Base-by-base conservation (phyloP, 108 stramenopile species). In the Fistulifera solaris region DNA sequence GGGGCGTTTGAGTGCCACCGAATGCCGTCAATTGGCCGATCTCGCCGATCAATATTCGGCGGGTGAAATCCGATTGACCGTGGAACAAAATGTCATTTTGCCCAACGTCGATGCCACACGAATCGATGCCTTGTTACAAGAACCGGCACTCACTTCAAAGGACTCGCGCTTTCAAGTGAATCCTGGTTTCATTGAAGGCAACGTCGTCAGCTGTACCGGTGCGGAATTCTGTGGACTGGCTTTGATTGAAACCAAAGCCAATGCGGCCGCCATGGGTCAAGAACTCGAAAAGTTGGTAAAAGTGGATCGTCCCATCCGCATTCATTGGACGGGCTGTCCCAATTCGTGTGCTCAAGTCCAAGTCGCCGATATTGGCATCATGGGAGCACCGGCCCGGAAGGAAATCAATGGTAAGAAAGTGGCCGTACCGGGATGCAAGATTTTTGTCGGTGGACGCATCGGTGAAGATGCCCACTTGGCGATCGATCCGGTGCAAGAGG, bases 321-420 rank as follows among this genome's bases (percentile, higher is more conserved):
- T 97, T 58, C 96, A 97, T 61, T 95, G 93, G 93, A 94, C 94
- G 52, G 96, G 96, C 1, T 97, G 88, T 62, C 96, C 96, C 1
- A 97, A 96, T 61, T 76, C 73, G 42, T 96, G 95, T 60, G 95
- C 92, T 17, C 95, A 96, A 71, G 93, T 85, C 42, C 95, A 96
- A 75, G 87, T 74, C 3, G 95, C 89, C 19, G 95, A 96, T 57
- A 93, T 94, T 58, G 95, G 93, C 28, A 81, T 96, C 58, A 96
- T 96, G 95, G 95, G 95, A 35, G 90, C 77, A 43, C 93, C 93
- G 18, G 93, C 93, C 14, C 56, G 69, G 46, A 82, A 87, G 63
- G 64, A 81, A 18, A 72, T 86, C 38, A 52, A 62, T 39, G 91
- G 91, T 23, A 94, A 94, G 76, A 74, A 71, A 45, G 82, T 89